Evolutionary conservation across 176 grass and related monocot genomes (phyloP).

Genomic region (Phoenix dactylifera): DNA sequence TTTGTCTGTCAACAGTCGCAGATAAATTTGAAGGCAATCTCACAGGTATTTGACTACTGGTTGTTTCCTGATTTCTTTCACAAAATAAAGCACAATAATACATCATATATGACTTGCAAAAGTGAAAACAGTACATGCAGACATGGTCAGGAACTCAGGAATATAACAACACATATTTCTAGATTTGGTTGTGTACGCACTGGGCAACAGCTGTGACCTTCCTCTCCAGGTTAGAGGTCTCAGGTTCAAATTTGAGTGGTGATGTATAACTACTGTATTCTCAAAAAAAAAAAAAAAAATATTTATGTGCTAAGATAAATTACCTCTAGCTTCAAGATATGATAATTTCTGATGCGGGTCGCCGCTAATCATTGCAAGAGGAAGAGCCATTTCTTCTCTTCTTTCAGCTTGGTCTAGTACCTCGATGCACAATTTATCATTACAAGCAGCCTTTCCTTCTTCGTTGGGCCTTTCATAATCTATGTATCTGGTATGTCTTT

Average conservation of each 20-base stretch:
- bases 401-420: slow-evolving; percentile 1
- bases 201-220: no score
- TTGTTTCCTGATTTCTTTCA: no score
- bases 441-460: slow-evolving; percentile 3
- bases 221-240: no score
- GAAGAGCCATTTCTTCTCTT: slow-evolving; percentile 3
- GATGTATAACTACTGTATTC: background rate
- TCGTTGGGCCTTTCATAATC: background rate
- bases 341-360: background rate
- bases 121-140: no score
- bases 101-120: no score
- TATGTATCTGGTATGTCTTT: background rate
- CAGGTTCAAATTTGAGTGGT: background rate
- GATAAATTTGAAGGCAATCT: no score
- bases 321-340: slow-evolving; percentile 14
- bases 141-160: no score
- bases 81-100: no score
- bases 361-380: background rate
- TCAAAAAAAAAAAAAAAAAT: background rate
- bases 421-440: slow-evolving; percentile 5
- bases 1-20: no score
- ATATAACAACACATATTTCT: no score
- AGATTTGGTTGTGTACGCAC: no score
- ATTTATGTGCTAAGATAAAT: background rate
- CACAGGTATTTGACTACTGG: no score